Evolutionary conservation across 768 basidiomycete genomes (phyloP).

Genomic region (Guyanaporus albipodus): DNA sequence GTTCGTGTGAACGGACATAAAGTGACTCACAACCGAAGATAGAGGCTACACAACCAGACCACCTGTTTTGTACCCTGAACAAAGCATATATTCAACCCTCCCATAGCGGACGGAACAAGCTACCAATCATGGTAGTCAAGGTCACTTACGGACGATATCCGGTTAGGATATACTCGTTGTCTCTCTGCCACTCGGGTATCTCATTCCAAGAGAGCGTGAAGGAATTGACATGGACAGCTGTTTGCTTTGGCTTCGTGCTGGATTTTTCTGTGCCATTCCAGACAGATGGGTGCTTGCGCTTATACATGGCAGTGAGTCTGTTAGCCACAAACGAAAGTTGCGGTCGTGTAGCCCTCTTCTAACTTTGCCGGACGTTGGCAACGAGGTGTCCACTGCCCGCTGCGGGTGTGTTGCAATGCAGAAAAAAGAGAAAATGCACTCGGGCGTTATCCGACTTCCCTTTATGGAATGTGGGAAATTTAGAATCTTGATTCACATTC

Average conservation of each 20-base stretch:
- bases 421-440: not conserved
- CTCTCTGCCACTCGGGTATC: conserved; percentile 64
- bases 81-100: not conserved
- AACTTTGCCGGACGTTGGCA: conserved; percentile 3
- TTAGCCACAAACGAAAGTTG: conserved; percentile 1
- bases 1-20: conserved; percentile 9
- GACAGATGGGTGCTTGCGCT: conserved; percentile 6
- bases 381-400: not conserved
- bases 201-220: conserved; percentile 50
- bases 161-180: conserved; percentile 67
- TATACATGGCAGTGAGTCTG: conserved; percentile 12
- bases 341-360: no score
- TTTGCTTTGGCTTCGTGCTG: not conserved
- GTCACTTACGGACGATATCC: conserved; percentile 64
- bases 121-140: not conserved
- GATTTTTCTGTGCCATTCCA: conserved; percentile 5
- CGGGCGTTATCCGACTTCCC: not conserved
- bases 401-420: no score
- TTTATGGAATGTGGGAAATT: conserved; percentile 13
- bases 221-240: not conserved
- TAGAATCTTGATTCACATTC: conserved; percentile 27
- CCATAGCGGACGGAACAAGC: conserved; percentile 1
- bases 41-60: conserved; percentile 59
- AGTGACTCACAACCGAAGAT: conserved; percentile 59
- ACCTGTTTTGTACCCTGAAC: conserved; percentile 53